Conservation (phyloP, 1,284 basidiomycete genomes). For the Ganoderma sinense region DNA sequence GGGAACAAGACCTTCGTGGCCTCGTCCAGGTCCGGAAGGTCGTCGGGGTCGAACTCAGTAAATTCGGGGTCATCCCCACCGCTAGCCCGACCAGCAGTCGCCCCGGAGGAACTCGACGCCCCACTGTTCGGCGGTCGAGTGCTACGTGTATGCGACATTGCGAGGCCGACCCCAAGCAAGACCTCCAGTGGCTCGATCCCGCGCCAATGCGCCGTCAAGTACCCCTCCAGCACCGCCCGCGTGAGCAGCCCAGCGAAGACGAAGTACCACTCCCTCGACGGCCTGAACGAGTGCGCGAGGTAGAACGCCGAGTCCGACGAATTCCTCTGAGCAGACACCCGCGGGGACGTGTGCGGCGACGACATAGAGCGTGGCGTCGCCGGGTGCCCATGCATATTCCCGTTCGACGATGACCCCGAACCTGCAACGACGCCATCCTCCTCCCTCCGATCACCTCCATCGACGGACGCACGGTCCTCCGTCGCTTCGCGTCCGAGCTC, state of each 20-base stretch:
- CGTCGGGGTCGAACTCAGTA: slow-evolving; percentile 76
- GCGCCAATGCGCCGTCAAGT: slow-evolving; percentile 80
- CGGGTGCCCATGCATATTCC: slow-evolving; percentile 6
- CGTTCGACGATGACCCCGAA: slow-evolving; percentile 2
- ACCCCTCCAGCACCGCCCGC: slow-evolving; percentile 82
- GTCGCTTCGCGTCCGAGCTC: slow-evolving; percentile 71
- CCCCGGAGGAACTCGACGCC: slow-evolving; percentile 15
- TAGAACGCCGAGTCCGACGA: slow-evolving; percentile 43
- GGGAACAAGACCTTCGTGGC: slow-evolving; percentile 77
- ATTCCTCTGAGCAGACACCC: slow-evolving; percentile 34
- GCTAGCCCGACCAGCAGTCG: slow-evolving; percentile 22
- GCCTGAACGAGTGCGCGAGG: slow-evolving; percentile 56
- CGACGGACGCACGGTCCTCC: slow-evolving; percentile 42
- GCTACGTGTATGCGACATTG: slow-evolving; percentile 40
- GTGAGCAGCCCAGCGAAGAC: slow-evolving; percentile 78
- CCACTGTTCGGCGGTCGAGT: slow-evolving; percentile 14
- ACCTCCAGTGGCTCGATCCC: slow-evolving; percentile 75
- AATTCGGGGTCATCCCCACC: slow-evolving; percentile 51
- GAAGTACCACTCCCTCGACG: slow-evolving; percentile 82
- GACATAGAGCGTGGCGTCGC: slow-evolving; percentile 24
- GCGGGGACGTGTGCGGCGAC: slow-evolving; percentile 37
- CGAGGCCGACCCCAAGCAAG: slow-evolving; percentile 76
- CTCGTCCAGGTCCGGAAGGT: slow-evolving; percentile 70
- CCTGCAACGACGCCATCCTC: slow-evolving; percentile 23
- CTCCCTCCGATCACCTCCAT: slow-evolving; percentile 44